phyloP scores from a whole-genome alignment of 2,329 filamentous ascomycete species.

The Ceratocystis cubensis region DNA sequence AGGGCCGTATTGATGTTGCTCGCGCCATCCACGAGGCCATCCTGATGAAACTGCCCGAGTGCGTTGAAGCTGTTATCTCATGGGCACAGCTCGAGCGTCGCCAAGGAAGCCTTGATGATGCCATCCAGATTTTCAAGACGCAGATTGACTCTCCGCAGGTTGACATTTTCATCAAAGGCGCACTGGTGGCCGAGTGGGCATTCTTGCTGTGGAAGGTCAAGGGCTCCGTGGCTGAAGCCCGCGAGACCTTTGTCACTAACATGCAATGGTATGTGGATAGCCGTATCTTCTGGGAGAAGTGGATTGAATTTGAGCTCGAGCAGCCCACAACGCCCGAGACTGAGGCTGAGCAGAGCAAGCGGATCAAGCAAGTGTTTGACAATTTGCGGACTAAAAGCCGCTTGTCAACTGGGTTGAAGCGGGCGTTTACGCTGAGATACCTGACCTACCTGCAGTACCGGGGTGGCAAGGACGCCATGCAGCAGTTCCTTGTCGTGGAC shows the following conservation, averaged over 20 bases:
- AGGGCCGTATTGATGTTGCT: slow-evolving; percentile 62
- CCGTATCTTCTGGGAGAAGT: slow-evolving; percentile 77
- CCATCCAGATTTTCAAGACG: slow-evolving; percentile 68
- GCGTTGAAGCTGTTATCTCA: slow-evolving; percentile 77
- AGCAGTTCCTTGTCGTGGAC: slow-evolving; percentile 73
- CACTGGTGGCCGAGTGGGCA: slow-evolving; percentile 81
- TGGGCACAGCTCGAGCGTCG: slow-evolving; percentile 78
- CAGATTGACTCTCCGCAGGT: slow-evolving; percentile 63
- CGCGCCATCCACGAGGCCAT: slow-evolving; percentile 76
- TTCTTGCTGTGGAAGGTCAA: slow-evolving; percentile 77
- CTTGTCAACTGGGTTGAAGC: slow-evolving; percentile 54
- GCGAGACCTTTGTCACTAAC: slow-evolving; percentile 71
- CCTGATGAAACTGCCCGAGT: slow-evolving; percentile 61
- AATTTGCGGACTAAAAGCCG: slow-evolving; percentile 62
- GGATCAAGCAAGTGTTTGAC: slow-evolving; percentile 69
- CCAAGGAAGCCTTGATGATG: slow-evolving; percentile 69
- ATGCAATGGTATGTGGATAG: slow-evolving; percentile 76
- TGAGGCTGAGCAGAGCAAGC: slow-evolving; percentile 53
- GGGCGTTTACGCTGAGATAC: slow-evolving; percentile 65
- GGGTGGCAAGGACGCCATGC: slow-evolving; percentile 70
- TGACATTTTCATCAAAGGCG: slow-evolving; percentile 70
- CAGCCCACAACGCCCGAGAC: slow-evolving; percentile 57
- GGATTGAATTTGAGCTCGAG: slow-evolving; percentile 76
- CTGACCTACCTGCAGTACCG: slow-evolving; percentile 73
- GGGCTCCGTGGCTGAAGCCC: slow-evolving; percentile 66